phyloP scores from a whole-genome alignment of 2,329 filamentous ascomycete species.

The Dothideomycetes sp. region DNA sequence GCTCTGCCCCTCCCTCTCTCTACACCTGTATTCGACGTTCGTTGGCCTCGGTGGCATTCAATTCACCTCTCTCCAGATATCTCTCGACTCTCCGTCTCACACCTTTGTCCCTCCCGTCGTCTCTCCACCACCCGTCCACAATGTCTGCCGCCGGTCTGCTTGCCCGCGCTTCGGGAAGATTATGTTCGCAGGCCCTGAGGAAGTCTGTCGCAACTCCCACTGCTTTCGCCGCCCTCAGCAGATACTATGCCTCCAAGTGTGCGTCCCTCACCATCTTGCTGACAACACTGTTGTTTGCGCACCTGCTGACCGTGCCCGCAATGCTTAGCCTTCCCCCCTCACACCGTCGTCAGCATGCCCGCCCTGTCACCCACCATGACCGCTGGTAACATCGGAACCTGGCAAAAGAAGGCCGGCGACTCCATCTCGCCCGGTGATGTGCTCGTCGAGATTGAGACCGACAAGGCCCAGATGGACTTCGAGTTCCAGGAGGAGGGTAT shows the following conservation, averaged over 20 bases:
- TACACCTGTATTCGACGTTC: constrained; percentile 5
- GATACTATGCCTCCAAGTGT: constrained; percentile 64
- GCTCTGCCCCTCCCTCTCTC: constrained; percentile 4
- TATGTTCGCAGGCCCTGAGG: constrained; percentile 28
- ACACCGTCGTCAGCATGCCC: constrained; percentile 95
- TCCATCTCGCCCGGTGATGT: constrained; percentile 83
- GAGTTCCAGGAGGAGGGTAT: constrained; percentile 98
- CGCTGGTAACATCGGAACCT: constrained; percentile 86
- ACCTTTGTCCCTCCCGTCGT: constrained; percentile 7
- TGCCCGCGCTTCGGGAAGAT: constrained; percentile 36
- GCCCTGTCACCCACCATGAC: constrained; percentile 97
- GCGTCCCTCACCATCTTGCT: constrained; percentile 23
- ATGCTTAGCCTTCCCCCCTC: constrained; percentile 81
- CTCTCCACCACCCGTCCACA: constrained; percentile 21
- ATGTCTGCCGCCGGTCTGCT: constrained; percentile 47
- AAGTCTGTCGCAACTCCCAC: constrained; percentile 35
- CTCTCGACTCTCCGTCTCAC: constrained; percentile 16
- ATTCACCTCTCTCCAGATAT: constrained; percentile 15
- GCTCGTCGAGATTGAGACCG: constrained; percentile 84
- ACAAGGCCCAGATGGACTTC: constrained; percentile 99
- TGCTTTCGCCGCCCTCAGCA: constrained; percentile 50
- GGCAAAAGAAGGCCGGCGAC: constrained; percentile 97
- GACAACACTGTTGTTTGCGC: no score
- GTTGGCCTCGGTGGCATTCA: constrained; percentile 7
- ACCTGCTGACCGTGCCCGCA: constrained; percentile 5